phyloP scores from a whole-genome alignment of 805 yeast genomes.

The Candida railenensis region DNA sequence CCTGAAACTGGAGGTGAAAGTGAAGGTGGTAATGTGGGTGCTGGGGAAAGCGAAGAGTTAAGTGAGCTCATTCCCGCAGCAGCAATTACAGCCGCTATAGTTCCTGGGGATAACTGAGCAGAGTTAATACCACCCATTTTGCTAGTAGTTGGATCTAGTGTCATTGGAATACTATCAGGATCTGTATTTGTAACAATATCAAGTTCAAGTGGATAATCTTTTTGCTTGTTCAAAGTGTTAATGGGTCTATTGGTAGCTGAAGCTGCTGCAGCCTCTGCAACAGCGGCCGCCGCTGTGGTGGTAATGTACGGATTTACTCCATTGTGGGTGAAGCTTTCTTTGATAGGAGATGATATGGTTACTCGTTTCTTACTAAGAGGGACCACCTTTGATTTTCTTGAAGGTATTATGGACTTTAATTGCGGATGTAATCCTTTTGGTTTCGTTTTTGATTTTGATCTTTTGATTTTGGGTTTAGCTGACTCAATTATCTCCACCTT shows the following conservation, averaged over 20 bases:
- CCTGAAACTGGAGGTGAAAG: not conserved
- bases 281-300: constrained; percentile 3
- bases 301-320: constrained; percentile 5
- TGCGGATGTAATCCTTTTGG: not conserved
- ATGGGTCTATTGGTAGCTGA: not conserved
- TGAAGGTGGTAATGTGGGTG: not conserved
- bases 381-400: not conserved
- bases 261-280: constrained; percentile 3
- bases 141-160: not conserved
- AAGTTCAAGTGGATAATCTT: constrained; percentile 1
- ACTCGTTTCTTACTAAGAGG: not conserved
- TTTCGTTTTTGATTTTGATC: not conserved
- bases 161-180: not conserved
- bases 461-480: not conserved
- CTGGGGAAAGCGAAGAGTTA: not conserved
- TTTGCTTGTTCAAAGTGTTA: not conserved
- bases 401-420: not conserved
- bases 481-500: not conserved
- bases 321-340: constrained; percentile 14
- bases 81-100: constrained; percentile 1
- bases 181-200: not conserved
- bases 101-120: not conserved
- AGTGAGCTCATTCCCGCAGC: not conserved
- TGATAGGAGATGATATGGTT: constrained; percentile 17
- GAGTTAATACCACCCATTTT: not conserved